Conservation (phyloP, 345 rosid species). For the Alliaria petiolata region DNA sequence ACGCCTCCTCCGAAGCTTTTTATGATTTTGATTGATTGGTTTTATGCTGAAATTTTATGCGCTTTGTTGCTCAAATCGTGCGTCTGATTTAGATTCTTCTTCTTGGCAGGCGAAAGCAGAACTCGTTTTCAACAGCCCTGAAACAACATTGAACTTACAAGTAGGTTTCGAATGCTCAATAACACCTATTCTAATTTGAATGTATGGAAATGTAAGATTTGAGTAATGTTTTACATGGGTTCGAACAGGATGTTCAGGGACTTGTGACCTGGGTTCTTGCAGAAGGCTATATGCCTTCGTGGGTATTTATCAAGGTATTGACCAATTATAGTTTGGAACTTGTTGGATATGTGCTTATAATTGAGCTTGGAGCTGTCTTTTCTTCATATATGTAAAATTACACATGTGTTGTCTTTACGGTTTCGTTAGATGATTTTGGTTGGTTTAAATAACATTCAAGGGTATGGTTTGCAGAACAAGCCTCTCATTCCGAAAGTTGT, state of each 20-base stretch:
- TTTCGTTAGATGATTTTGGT: too few relatives aligned
- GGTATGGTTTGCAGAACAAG: constrained; percentile 65
- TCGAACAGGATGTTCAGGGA: constrained; percentile 78
- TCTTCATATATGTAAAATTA: too few relatives aligned
- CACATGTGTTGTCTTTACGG: neutral
- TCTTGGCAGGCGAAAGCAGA: constrained; percentile 75
- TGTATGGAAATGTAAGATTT: neutral
- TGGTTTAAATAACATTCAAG: neutral
- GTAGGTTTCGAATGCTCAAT: constrained; percentile 34
- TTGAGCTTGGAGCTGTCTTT: neutral
- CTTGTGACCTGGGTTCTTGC: constrained; percentile 98
- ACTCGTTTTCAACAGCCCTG: constrained; percentile 60
- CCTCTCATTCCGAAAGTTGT: constrained; percentile 90
- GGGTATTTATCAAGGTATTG: constrained; percentile 83
- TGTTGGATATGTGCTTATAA: neutral
- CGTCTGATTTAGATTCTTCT: neutral
- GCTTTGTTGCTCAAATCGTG: neutral
- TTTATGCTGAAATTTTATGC: too few relatives aligned
- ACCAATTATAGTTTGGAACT: neutral
- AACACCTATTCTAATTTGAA: neutral
- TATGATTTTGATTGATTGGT: neutral
- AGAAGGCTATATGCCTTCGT: constrained; percentile 87
- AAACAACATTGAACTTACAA: constrained; percentile 62
- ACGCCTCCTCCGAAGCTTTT: neutral
- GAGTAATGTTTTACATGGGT: constrained; percentile 18